Base-by-base conservation (phyloP, 1,139 yeast genomes). In the Geotrichum candidum region DNA sequence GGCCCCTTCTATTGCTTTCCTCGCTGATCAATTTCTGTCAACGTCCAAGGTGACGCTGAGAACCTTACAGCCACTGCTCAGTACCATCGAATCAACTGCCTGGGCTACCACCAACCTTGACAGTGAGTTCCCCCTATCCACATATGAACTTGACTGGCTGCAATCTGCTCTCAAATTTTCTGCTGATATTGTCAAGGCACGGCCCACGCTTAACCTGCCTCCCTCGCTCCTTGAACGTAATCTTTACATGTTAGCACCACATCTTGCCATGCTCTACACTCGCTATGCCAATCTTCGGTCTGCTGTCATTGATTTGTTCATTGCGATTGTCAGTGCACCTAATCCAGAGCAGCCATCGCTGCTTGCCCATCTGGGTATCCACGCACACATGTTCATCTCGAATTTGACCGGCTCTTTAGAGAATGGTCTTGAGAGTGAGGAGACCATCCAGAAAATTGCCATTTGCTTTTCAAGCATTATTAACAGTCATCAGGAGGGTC, bases 401-500 rank as follows among this genome's bases (percentile, higher is more conserved):
- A 81, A 86, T 1, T 73, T 92, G 53, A 81, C 84, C 0, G 70
- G 80, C 0, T 92, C 90, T 65, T 77, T 90, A 66, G 81, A 82
- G 45, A 84, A 83, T 67, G 78, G 83, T 1, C 78, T 86, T 65
- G 88, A 84, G 66, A 83, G 83, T 61, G 82, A 81, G 64, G 74
- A 74, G 18, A 76, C 87, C 53, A 82, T 87, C 63, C 82, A 84
- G 31, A 78, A 83, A 5, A 76, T 89, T 23, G 60, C 61, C 0
- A 38, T 46, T 7, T 88, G 88, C 68, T 83, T 92, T 64, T 82
- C 94, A n/a, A 81, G 91, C 0, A 86, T 90, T 5, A 81, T 89
- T 80, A 84, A 82, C 66, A 86, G 90, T 9, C 84, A 86, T 63
- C 97, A 94, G 75, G 96, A 91, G 70, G 98, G 98, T 0, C 76